Base-by-base conservation (phyloP, 768 basidiomycete species). In the Termitomyces sp. region DNA sequence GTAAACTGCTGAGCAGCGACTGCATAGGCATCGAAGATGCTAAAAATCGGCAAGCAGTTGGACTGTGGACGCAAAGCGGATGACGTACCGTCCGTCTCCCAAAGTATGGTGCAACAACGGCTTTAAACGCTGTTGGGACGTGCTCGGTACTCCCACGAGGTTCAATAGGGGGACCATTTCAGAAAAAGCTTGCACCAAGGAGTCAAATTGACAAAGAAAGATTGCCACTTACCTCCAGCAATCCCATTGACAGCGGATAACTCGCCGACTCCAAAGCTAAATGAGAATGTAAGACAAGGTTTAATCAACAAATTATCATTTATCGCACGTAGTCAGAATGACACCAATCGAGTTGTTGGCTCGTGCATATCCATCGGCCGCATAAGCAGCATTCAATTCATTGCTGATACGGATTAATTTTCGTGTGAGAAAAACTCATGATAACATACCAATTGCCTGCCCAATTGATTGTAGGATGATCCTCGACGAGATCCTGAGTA, bases 321-420 rank as follows among this genome's bases (percentile, higher is more conserved):
- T n/a, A n/a, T n/a, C 74, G n/a, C 62, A 87, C 86, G 88, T 96
- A 9, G 94, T 96, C 28, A 80, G 70, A 7, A 93, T 69, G 6
- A 84, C 90, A 48, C 89, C 90, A 48, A 92, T 71, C 61, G 81
- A 72, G 46, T 85, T 82, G 60, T 93, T 94, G 47, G 94, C 84
- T 55, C 95, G 81, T 21, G 94, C 90, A 68, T 96, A 96, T 8
- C 94, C 94, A 63, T 95, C 93, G 0, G 91, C 91, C n/a, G 94
- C 94, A 68, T 97, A 97, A 0, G 90, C 78, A 0, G 90, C 88
- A 60, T 93, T 91, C 48, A 94, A 76, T 66, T 93, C 88, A 57
- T 92, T 91, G 60, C 88, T 90, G 56, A 0, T 41, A 15, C 11
- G 30, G 15, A 51, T 53, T 19, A 57, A 47, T 4, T 21, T 24